Evolutionary conservation across 2,329 filamentous ascomycete genomes (phyloP).

Genomic region (Berkeleyomyces basicola): DNA sequence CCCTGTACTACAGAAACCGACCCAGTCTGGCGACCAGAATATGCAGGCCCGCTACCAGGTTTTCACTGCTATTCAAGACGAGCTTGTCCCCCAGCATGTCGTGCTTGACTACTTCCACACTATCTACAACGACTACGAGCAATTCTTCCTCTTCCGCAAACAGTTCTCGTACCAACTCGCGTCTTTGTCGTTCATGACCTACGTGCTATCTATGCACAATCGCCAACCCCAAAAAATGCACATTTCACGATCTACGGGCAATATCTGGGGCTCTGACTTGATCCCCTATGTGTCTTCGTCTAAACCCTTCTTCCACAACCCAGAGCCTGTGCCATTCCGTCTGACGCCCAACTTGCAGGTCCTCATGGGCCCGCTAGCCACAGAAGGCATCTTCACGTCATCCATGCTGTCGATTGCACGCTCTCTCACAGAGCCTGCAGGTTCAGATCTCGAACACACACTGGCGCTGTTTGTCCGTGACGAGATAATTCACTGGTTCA

Average conservation of each 20-base stretch:
- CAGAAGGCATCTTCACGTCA: slow-evolving; percentile 90
- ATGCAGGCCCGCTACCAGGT: slow-evolving; percentile 78
- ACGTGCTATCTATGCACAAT: slow-evolving; percentile 92
- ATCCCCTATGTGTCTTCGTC: slow-evolving; percentile 74
- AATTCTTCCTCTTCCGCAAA: slow-evolving; percentile 97
- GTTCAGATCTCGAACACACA: slow-evolving; percentile 83
- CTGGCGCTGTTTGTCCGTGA: slow-evolving; percentile 90
- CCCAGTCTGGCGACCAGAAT: slow-evolving; percentile 30
- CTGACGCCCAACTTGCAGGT: slow-evolving; percentile 92
- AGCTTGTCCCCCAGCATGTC: slow-evolving; percentile 71
- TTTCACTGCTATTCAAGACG: slow-evolving; percentile 86
- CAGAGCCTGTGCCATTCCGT: slow-evolving; percentile 90
- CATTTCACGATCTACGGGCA: slow-evolving; percentile 73
- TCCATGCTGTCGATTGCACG: slow-evolving; percentile 92
- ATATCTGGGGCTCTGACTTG: slow-evolving; percentile 91
- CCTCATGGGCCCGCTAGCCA: slow-evolving; percentile 87
- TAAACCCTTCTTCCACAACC: slow-evolving; percentile 85
- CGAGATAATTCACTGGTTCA: slow-evolving; percentile 97
- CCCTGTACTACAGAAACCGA: slow-evolving; percentile 14
- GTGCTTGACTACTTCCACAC: slow-evolving; percentile 78
- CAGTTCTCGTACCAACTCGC: slow-evolving; percentile 95
- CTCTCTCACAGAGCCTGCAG: slow-evolving; percentile 67
- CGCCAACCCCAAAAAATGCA: slow-evolving; percentile 92
- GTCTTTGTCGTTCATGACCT: slow-evolving; percentile 93
- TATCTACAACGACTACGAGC: slow-evolving; percentile 73